Evolutionary conservation across 495 filamentous ascomycete species (phyloP).

Genomic region (Aspergillus kassunensis): DNA sequence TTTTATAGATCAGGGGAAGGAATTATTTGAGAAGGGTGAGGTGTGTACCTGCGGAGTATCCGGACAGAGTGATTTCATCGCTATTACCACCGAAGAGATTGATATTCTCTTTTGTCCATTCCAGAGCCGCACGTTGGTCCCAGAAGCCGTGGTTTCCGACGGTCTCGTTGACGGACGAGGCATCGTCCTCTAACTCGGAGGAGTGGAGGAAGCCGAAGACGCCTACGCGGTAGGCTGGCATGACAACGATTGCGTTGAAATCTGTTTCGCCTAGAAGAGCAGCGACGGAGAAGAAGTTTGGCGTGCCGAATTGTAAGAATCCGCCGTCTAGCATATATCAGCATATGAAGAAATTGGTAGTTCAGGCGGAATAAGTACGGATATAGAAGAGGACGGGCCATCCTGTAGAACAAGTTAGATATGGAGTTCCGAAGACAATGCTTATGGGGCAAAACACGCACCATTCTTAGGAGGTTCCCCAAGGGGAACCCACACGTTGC

Average conservation of each 20-base stretch:
- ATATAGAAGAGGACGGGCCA: conserved; percentile 46
- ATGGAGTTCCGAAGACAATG: background rate
- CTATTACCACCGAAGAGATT: conserved; percentile 59
- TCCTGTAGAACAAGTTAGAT: conserved; percentile 14
- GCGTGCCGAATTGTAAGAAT: conserved; percentile 53
- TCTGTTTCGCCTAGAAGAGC: conserved; percentile 48
- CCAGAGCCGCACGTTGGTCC: conserved; percentile 60
- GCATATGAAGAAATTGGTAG: background rate
- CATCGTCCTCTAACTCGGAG: conserved; percentile 46
- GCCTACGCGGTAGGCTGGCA: conserved; percentile 66
- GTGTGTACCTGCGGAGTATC: conserved; percentile 59
- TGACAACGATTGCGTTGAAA: conserved; percentile 54
- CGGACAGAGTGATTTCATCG: conserved; percentile 60
- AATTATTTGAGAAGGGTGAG: background rate
- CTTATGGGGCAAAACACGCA: conserved; percentile 5
- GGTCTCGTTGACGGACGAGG: conserved; percentile 38
- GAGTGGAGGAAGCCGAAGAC: conserved; percentile 65
- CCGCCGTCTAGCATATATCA: conserved; percentile 44
- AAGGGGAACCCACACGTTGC: conserved; percentile 39
- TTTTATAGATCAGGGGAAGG: background rate
- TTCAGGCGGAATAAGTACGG: conserved; percentile 24
- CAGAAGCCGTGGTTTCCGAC: conserved; percentile 63
- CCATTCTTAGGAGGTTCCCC: conserved; percentile 31
- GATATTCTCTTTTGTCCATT: conserved; percentile 63
- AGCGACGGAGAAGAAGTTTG: conserved; percentile 43